phyloP scores from a whole-genome alignment of 2,329 filamentous ascomycete species.

The Paraconiothyrium brasiliense region DNA sequence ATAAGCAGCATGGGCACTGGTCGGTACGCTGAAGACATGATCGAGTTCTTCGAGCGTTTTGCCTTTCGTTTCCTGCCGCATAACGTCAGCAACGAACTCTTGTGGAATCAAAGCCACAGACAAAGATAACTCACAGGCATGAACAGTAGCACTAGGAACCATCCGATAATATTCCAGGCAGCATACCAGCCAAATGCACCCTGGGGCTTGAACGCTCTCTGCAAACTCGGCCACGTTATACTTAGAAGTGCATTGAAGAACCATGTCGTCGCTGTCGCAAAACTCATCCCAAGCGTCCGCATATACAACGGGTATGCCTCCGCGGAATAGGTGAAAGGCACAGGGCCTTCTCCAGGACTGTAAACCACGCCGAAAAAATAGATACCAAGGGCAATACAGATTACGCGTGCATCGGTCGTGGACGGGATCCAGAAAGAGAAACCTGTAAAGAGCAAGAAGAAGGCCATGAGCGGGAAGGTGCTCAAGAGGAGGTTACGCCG shows the following conservation, averaged over 20 bases:
- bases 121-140: slow-evolving; percentile 46
- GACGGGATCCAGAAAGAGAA: slow-evolving; percentile 34
- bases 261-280: slow-evolving; percentile 62
- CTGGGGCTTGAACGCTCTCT: slow-evolving; percentile 56
- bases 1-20: slow-evolving; percentile 39
- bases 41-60: slow-evolving; percentile 53
- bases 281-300: slow-evolving; percentile 45
- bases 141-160: slow-evolving; percentile 61
- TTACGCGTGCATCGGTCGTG: slow-evolving; percentile 26
- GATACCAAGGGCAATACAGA: slow-evolving; percentile 47
- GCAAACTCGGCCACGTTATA: slow-evolving; percentile 62
- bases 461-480: slow-evolving; percentile 39
- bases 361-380: slow-evolving; percentile 55
- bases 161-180: slow-evolving; percentile 61
- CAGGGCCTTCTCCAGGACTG: slow-evolving; percentile 24
- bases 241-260: slow-evolving; percentile 63
- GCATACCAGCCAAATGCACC: slow-evolving; percentile 66
- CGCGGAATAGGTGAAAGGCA: slow-evolving; percentile 45
- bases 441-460: slow-evolving; percentile 37
- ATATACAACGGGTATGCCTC: slow-evolving; percentile 54
- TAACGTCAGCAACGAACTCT: not conserved
- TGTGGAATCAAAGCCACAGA: not conserved
- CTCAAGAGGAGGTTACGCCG: slow-evolving; percentile 36
- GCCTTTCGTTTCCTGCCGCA: slow-evolving; percentile 54
- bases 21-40: slow-evolving; percentile 64